These are phyloP conservation scores for Phytophthora vignae DNA, from an alignment of 352 stramenopile genomes.

Conservation along the genomic window DNA sequence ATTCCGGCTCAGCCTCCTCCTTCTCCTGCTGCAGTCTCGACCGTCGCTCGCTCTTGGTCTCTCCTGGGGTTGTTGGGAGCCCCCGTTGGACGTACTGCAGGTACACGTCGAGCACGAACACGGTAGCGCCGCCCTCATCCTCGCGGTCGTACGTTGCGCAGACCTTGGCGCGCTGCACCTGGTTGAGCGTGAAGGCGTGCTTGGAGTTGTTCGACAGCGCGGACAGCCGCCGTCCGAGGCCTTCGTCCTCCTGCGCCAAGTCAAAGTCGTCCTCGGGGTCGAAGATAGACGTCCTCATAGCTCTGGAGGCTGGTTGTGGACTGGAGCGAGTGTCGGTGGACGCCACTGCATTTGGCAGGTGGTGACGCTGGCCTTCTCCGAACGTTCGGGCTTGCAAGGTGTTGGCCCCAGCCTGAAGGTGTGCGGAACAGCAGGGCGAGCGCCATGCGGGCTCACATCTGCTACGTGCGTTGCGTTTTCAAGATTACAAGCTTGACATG, in stretches of 20 bases:
- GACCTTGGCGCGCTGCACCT: slow-evolving; percentile 63
- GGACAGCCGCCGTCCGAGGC: slow-evolving; percentile 41
- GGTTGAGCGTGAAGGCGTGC: slow-evolving; percentile 65
- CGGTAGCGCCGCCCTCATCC: slow-evolving; percentile 44
- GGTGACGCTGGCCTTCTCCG: slow-evolving; percentile 22
- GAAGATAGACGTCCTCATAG: slow-evolving; percentile 27
- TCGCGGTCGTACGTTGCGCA: slow-evolving; percentile 43
- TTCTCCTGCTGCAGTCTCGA: slow-evolving; percentile 33
- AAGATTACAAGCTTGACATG: too few species aligned
- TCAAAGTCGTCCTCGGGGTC: slow-evolving; percentile 11
- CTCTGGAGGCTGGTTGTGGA: slow-evolving; percentile 9
- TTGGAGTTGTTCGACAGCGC: slow-evolving; percentile 62
- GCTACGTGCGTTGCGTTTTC: not conserved
- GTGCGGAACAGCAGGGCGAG: not conserved
- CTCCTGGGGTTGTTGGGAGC: slow-evolving; percentile 41
- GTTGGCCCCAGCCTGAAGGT: not conserved
- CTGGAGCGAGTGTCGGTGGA: slow-evolving; percentile 16
- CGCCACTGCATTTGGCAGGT: slow-evolving; percentile 7
- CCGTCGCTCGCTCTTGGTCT: slow-evolving; percentile 31
- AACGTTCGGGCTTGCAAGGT: slow-evolving; percentile 9
- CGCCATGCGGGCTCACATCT: not conserved
- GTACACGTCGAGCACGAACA: slow-evolving; percentile 68
- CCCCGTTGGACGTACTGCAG: slow-evolving; percentile 58
- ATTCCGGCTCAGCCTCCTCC: slow-evolving; percentile 35
- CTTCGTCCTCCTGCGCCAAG: slow-evolving; percentile 11